Base-by-base conservation (phyloP, 129 eudicot species). In the Flaveria linearis region DNA sequence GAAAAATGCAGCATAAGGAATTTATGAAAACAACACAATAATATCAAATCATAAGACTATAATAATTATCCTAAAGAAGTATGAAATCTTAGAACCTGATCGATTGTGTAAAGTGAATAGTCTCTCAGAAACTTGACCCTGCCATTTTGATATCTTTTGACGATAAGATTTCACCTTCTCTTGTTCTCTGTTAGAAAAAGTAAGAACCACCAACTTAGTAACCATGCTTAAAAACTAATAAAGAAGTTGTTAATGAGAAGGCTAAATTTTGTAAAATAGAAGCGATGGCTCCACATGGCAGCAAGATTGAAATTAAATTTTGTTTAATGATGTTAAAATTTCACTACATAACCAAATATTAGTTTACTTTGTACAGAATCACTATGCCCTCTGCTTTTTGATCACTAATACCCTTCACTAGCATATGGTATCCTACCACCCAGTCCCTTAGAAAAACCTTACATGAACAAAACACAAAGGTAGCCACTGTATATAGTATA, bases 101-200 rank as follows among this genome's bases (percentile, higher is more conserved):
- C 99, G 88, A n/a, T 53, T 81, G 74, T 86, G 71, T 81, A 95
- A 77, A 58, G 88, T 86, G 46, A 52, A 82, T 30, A 95, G 79
- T 78, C 99, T 87, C 80, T 95, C 96, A 14, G 94, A 80, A 28
- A 89, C 89, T 82, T 95, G 89, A 53, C 89, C 82, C 85, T 95
- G 99, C 99, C 99, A 91, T 69, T 91, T 86, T 69, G 91, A 91
- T 83, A 95, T 87, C 89, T 89, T 95, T 68, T 89, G 90, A 46
- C 96, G 97, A 79, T 87, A 82, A 42, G 95, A 85, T 81, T 86
- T 89, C 80, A 95, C 97, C 85, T 95, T 95, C 89, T 95, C 94
- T 73, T 72, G 88, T 81, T 95, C 99, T 79, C 99, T 95, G 76
- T 71, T 36, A n/a, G 23, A 47, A 25, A 39, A 55, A 53, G 53